Base-by-base conservation (phyloP, 768 basidiomycete species). In the Neoboletus subvelutipes region DNA sequence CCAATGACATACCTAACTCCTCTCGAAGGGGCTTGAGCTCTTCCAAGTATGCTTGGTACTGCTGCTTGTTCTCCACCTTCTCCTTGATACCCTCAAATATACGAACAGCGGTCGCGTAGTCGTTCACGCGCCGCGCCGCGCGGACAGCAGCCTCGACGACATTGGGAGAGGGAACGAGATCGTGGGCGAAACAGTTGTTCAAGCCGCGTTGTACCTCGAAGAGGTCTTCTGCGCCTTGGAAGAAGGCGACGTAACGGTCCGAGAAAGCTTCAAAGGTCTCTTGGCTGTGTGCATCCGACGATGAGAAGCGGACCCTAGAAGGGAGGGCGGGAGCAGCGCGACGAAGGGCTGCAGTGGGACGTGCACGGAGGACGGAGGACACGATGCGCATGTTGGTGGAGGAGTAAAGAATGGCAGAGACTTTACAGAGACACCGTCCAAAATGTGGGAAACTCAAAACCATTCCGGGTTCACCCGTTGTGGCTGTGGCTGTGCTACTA, bases 151-250 rank as follows among this genome's bases (percentile, higher is more conserved):
- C 90, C 76, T 94, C 92, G 53, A 95, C 77, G 65, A 96, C 92
- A 53, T 79, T 72, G 28, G 92, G 83, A 2, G 91, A 83, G 5
- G 94, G 94, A 15, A 97, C 94, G 61, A 97, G 84, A 75, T 99
- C 97, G 74, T 98, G 96, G 3, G 97, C 92, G 73, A 99, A 99
- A 79, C 95, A 98, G 83, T 99, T 99, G 82, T 99, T 98, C 67
- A 99, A 80, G 39, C 97, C 97, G 50, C 97, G 92, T 77, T 99
- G 96, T 62, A 99, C 90, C 80, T 99, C 97, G 71, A 99, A 99
- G 56, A 98, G 83, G 77, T 99, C 97, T 70, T 94, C 86, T 48
- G 93, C 94, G 54, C 84, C 81, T 70, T 90, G 77, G 83, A 99
- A 99, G 77, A 99, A 99, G 62, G 80, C 80, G 69, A 94, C 87